These are phyloP conservation scores for Lathyrus oleraceus DNA, from an alignment of 306 rosid genomes.

Conservation along the genomic window DNA sequence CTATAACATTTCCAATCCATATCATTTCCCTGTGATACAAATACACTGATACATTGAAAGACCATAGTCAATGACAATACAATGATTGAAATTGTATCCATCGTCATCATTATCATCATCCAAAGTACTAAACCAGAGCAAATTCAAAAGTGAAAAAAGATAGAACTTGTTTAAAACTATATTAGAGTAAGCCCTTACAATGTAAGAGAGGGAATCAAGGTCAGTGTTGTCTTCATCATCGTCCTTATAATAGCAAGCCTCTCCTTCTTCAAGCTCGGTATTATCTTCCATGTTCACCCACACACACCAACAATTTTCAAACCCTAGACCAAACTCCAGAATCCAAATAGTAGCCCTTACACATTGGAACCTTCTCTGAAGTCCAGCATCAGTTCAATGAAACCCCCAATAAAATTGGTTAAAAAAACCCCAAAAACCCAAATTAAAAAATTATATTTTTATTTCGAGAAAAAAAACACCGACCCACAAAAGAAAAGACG, in stretches of 20 bases:
- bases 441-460: neutral
- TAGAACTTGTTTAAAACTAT: conserved; percentile 2
- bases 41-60: conserved; percentile 3
- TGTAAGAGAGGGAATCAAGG: conserved; percentile 67
- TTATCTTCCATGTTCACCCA: conserved; percentile 49
- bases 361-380: conserved; percentile 58
- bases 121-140: conserved; percentile 34
- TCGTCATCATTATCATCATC: neutral
- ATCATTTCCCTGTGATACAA: conserved; percentile 11
- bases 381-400: conserved; percentile 69
- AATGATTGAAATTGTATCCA: conserved; percentile 14
- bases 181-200: conserved; percentile 66
- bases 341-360: conserved; percentile 50
- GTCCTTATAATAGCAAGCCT: conserved; percentile 60
- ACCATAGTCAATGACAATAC: neutral
- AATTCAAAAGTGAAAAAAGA: conserved; percentile 31
- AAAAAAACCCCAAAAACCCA: conserved; percentile 25
- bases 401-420: neutral
- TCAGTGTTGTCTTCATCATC: conserved; percentile 51
- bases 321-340: conserved; percentile 48
- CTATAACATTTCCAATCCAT: neutral
- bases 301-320: conserved; percentile 35
- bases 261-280: conserved; percentile 77
- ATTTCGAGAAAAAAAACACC: conserved; percentile 15
- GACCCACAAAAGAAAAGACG: conserved; percentile 43